phyloP scores from a whole-genome alignment of 1,284 basidiomycete genomes.

The Naganishia sp. region DNA sequence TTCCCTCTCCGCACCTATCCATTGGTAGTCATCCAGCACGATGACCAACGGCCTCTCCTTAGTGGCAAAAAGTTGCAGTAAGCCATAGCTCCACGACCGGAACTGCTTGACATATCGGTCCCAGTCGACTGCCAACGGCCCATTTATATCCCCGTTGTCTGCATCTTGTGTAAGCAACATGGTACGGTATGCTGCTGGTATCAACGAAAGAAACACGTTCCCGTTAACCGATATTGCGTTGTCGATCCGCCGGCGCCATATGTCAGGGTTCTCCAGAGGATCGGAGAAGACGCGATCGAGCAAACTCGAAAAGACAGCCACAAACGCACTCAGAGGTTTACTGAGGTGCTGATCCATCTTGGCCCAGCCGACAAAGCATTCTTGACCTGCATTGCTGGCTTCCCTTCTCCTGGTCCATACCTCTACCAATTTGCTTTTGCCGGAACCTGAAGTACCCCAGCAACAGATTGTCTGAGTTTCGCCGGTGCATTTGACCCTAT shows the following conservation, averaged over 20 bases:
- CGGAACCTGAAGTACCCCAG: conserved; percentile 45
- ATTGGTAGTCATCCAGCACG: conserved; percentile 49
- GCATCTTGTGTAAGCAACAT: conserved; percentile 34
- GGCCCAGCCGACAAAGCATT: conserved; percentile 40
- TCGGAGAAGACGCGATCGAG: conserved; percentile 46
- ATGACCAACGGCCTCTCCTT: conserved; percentile 43
- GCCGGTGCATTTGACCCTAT: conserved; percentile 4
- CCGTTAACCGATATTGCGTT: conserved; percentile 39
- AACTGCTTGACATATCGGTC: conserved; percentile 35
- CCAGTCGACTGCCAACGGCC: conserved; percentile 30
- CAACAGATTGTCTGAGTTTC: conserved; percentile 37
- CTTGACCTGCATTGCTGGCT: conserved; percentile 35
- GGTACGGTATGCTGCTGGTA: conserved; percentile 40
- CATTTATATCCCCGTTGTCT: conserved; percentile 7
- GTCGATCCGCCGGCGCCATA: conserved; percentile 41
- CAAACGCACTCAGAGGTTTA: conserved; percentile 45
- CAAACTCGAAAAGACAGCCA: conserved; percentile 46
- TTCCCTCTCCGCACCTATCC: conserved; percentile 42
- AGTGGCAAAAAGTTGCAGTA: conserved; percentile 48
- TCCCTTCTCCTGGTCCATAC: conserved; percentile 38
- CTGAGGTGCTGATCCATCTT: conserved; percentile 44
- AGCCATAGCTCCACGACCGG: conserved; percentile 39
- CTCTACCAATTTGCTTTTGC: conserved; percentile 45
- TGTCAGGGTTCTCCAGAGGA: conserved; percentile 42
- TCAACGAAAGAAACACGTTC: conserved; percentile 41